phyloP scores from a whole-genome alignment of 768 basidiomycete species.

The Kwoniella botswanensis region DNA sequence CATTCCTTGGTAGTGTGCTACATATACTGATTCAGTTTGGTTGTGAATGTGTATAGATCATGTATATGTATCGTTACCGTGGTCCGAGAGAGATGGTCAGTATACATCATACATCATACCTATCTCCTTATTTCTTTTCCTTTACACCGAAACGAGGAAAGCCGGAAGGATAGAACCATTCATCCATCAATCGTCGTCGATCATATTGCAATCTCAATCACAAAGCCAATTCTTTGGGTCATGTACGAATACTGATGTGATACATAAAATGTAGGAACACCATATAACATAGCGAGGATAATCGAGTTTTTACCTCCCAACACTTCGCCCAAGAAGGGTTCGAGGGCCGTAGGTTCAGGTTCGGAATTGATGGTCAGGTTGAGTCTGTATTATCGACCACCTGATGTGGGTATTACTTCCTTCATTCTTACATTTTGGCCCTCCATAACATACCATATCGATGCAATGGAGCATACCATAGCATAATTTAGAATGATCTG shows the following conservation, averaged over 20 bases:
- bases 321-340: conserved; percentile 61
- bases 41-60: conserved; percentile 68
- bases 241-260: background rate
- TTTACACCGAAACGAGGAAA: too few species aligned
- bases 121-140: background rate
- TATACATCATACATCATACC: background rate
- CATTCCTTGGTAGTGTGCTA: too few species aligned
- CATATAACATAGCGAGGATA: conserved; percentile 93
- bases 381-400: conserved; percentile 95
- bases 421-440: background rate
- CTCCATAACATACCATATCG: background rate
- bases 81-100: conserved; percentile 82
- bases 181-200: too few species aligned
- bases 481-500: too few species aligned
- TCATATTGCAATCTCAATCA: too few species aligned
- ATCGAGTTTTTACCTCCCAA: conserved; percentile 92
- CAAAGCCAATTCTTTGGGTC: too few species aligned
- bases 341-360: conserved; percentile 19
- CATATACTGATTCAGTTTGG: background rate
- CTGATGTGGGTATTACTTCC: conserved; percentile 63
- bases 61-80: conserved; percentile 93
- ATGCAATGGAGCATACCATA: background rate
- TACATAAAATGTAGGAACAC: conserved; percentile 62
- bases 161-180: too few species aligned
- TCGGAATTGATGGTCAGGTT: conserved; percentile 71